A percentile compares a stretch with the other conserved stretches of the same genome.
phyloP scores from a whole-genome alignment of 176 grass and related monocot genomes.

The Elaeis guineensis region DNA sequence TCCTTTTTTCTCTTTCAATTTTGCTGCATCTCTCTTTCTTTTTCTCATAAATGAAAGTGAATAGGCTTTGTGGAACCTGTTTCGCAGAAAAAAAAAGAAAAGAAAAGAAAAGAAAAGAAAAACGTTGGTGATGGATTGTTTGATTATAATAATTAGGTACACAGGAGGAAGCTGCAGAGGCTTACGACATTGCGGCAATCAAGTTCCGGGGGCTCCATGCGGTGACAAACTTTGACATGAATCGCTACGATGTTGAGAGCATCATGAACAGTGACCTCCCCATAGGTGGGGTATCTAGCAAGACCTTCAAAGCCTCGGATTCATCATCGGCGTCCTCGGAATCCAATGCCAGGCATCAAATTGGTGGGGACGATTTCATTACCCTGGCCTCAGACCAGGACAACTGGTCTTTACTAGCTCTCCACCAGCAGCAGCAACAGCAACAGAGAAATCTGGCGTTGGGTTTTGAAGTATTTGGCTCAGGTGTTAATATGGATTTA shows the following conservation, averaged over 20 bases:
- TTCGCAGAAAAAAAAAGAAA: too few relatives aligned
- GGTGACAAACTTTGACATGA: slow-evolving; percentile 97
- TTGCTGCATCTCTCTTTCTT: too few relatives aligned
- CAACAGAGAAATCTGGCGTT: slow-evolving; percentile 23
- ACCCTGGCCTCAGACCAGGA: slow-evolving; percentile 34
- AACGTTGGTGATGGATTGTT: not conserved
- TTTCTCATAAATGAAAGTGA: too few relatives aligned
- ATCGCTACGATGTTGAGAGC: slow-evolving; percentile 80
- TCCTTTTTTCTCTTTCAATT: too few relatives aligned
- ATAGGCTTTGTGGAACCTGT: too few relatives aligned
- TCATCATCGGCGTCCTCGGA: not conserved
- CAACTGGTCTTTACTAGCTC: slow-evolving; percentile 56
- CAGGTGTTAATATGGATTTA: slow-evolving; percentile 76
- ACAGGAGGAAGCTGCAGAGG: slow-evolving; percentile 87
- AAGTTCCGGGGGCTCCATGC: slow-evolving; percentile 85
- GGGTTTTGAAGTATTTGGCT: slow-evolving; percentile 48
- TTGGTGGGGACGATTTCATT: not conserved
- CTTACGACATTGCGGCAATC: slow-evolving; percentile 89
- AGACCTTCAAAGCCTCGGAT: slow-evolving; percentile 23
- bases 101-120: too few relatives aligned
- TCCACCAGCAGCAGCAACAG: slow-evolving; percentile 61
- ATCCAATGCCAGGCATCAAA: not conserved
- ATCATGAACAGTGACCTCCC: slow-evolving; percentile 89
- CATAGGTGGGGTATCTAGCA: slow-evolving; percentile 19
- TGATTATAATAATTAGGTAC: slow-evolving; percentile 48